Percentiles rank a stretch among this genome's conserved stretches.
These are phyloP conservation scores for Musa balbisiana DNA, from an alignment of 202 grass and related monocot genomes.

Conservation along the genomic window DNA sequence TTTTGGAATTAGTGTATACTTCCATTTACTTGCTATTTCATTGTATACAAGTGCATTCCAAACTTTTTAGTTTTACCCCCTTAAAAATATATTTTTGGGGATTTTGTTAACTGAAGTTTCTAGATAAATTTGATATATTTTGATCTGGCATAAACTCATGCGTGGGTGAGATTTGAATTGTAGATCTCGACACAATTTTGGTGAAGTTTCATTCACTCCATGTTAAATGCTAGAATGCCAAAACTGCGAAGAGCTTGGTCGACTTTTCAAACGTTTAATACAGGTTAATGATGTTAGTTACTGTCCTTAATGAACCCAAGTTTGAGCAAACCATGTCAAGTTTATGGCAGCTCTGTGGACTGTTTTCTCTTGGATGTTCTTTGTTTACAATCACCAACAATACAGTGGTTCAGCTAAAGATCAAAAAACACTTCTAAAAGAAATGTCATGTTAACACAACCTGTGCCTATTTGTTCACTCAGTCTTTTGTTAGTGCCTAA, in stretches of 20 bases:
- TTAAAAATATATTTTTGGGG: too few species aligned
- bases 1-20: background rate
- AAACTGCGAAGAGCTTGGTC: background rate
- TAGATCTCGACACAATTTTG: background rate
- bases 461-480: background rate
- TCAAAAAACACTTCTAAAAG: background rate
- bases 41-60: background rate
- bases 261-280: background rate
- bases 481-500: background rate
- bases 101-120: too few species aligned
- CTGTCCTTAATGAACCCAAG: background rate
- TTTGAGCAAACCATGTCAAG: background rate
- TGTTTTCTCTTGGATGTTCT: background rate
- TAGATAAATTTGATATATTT: too few species aligned
- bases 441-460: background rate
- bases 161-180: too few species aligned
- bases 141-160: too few species aligned
- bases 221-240: background rate
- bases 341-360: background rate
- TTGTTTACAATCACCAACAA: background rate
- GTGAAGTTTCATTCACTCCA: background rate
- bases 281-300: background rate
- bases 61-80: too few species aligned
- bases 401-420: background rate
- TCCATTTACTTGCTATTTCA: background rate